Percentiles rank a stretch among this genome's conserved stretches.
These are phyloP conservation scores for Citrus reticulata DNA, from an alignment of 345 rosid species.

Conservation along the genomic window DNA sequence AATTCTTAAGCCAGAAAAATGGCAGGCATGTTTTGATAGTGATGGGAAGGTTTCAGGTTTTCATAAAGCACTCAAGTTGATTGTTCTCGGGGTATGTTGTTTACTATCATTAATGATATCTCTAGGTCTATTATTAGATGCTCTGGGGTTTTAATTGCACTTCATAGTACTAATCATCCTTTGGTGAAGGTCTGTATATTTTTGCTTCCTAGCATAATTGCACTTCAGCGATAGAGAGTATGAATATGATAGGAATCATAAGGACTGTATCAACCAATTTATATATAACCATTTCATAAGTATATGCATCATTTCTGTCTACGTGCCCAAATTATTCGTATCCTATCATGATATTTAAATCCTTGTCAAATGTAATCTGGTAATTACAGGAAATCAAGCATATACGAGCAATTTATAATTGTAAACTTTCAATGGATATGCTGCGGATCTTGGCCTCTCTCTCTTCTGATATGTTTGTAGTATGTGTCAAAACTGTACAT, in stretches of 20 bases:
- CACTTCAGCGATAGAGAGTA: background rate
- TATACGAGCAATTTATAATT: background rate
- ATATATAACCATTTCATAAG: background rate
- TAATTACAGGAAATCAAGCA: slow-evolving; percentile 1
- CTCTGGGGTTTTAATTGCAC: background rate
- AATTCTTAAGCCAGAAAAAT: slow-evolving; percentile 91
- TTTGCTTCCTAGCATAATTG: background rate
- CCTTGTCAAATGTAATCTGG: background rate
- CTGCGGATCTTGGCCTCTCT: background rate
- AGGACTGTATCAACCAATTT: background rate
- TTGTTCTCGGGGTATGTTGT: slow-evolving; percentile 74
- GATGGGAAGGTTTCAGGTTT: slow-evolving; percentile 81
- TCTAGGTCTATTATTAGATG: background rate
- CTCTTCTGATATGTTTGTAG: background rate
- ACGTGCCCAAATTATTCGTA: background rate
- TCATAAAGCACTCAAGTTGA: slow-evolving; percentile 70
- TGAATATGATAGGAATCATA: background rate
- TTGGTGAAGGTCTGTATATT: background rate
- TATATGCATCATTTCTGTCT: background rate
- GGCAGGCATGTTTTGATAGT: slow-evolving; percentile 70
- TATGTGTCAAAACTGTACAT: background rate
- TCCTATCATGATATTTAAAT: background rate
- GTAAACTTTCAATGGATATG: background rate
- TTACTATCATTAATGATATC: background rate
- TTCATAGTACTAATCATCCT: background rate